Conservation (phyloP, 1,284 basidiomycete genomes). For the Ceratorhiza oryzae-sativae region DNA sequence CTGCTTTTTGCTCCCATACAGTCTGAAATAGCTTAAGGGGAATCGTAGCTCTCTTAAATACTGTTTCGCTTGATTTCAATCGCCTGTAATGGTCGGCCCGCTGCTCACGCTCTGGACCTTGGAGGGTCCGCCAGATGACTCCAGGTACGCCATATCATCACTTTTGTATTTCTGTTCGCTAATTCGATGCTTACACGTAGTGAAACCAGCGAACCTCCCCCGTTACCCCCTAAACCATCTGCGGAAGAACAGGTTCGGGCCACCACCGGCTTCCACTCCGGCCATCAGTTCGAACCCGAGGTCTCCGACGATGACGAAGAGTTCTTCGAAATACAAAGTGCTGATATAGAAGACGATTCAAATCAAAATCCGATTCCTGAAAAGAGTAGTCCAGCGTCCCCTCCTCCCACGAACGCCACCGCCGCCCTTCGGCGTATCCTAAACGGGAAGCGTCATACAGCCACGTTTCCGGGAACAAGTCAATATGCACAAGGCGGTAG, state of each 20-base stretch:
- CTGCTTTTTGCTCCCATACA: not conserved
- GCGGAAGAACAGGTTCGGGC: not conserved
- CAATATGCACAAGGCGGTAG: constrained; percentile 56
- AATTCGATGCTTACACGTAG: not conserved
- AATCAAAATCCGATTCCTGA: not conserved
- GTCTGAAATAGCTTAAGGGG: not conserved
- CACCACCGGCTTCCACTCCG: not conserved
- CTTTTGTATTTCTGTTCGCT: not conserved
- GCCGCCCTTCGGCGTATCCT: not conserved
- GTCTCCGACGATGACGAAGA: not conserved
- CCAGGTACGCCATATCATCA: not conserved
- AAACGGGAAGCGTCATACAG: not conserved
- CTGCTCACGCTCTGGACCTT: constrained; percentile 17
- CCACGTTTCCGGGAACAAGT: constrained; percentile 54
- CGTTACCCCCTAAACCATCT: not conserved
- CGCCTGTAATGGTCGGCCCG: too few species aligned
- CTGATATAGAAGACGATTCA: not conserved
- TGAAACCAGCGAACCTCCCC: not conserved
- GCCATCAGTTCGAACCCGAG: not conserved
- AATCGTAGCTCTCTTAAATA: not conserved
- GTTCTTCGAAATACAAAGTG: not conserved
- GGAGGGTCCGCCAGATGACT: constrained; percentile 23
- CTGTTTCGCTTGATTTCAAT: not conserved
- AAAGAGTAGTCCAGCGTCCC: not conserved
- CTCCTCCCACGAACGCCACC: not conserved